phyloP scores from a whole-genome alignment of 2,329 filamentous ascomycete genomes.

The Colletotrichum destructivum region DNA sequence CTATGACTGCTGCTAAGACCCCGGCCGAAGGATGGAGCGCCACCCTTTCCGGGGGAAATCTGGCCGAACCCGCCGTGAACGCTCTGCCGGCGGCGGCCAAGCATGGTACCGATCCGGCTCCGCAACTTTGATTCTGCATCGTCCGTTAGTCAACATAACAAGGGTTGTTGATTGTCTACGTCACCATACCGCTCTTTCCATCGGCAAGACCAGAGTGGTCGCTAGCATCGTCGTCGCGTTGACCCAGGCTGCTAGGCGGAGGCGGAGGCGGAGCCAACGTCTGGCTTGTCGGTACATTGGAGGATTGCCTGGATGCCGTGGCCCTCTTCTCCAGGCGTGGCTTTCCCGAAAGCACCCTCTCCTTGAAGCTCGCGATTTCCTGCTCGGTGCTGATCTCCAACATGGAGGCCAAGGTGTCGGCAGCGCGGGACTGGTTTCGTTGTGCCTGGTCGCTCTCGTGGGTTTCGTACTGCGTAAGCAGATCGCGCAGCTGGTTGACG shows the following conservation, averaged over 20 bases:
- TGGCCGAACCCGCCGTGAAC: constrained; percentile 74
- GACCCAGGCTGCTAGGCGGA: constrained; percentile 43
- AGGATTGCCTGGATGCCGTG: constrained; percentile 58
- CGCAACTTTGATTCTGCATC: constrained; percentile 69
- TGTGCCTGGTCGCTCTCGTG: constrained; percentile 92
- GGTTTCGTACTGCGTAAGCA: constrained; percentile 92
- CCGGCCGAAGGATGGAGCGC: constrained; percentile 69
- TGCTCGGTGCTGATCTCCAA: constrained; percentile 89
- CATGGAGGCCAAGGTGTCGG: constrained; percentile 84
- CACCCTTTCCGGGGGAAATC: constrained; percentile 68
- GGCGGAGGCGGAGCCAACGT: constrained; percentile 49
- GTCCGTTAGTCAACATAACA: constrained; percentile 47
- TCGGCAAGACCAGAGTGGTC: constrained; percentile 57
- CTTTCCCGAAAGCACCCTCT: constrained; percentile 40
- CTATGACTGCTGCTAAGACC: constrained; percentile 70
- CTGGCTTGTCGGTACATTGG: constrained; percentile 51
- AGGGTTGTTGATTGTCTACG: too few relatives aligned
- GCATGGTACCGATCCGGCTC: constrained; percentile 78
- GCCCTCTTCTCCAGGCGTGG: constrained; percentile 58
- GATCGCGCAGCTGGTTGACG: constrained; percentile 90
- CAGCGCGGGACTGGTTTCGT: constrained; percentile 79
- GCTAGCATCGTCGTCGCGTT: constrained; percentile 59
- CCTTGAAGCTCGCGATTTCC: constrained; percentile 73
- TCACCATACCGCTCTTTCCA: constrained; percentile 46
- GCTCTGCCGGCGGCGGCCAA: constrained; percentile 76